These are phyloP conservation scores for Xylaria multiplex DNA, from an alignment of 2,329 filamentous ascomycete species.

Conservation along the genomic window DNA sequence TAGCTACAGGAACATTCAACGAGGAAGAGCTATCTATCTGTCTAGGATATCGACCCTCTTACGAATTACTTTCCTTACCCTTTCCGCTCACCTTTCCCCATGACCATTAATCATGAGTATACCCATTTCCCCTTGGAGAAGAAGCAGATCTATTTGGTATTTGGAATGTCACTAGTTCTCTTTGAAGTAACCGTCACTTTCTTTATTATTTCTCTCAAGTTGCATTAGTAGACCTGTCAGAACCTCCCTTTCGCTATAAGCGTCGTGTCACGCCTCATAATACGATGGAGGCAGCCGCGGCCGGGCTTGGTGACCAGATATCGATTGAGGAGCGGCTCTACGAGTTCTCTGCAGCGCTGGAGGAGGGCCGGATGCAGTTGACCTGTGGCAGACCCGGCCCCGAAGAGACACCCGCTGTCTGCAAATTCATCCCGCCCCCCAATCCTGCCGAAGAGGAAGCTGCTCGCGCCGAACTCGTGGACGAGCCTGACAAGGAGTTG, in stretches of 20 bases:
- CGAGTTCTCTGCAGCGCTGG: not conserved
- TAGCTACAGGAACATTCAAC: no score
- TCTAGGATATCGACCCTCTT: no score
- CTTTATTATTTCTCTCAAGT: not conserved
- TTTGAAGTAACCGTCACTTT: no score
- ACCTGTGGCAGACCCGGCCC: conserved; percentile 22
- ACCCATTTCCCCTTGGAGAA: not conserved
- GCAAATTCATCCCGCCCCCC: conserved; percentile 31
- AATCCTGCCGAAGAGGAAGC: conserved; percentile 34
- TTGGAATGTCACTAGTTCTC: not conserved
- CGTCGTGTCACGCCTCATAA: not conserved
- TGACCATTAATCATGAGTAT: no score
- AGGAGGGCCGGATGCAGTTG: no score
- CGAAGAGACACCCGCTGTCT: conserved; percentile 35
- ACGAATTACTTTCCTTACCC: no score
- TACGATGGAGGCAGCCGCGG: conserved; percentile 15
- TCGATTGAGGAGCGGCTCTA: not conserved
- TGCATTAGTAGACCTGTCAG: not conserved
- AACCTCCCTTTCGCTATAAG: not conserved
- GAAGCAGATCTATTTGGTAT: not conserved
- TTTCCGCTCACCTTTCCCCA: no score
- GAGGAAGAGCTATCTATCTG: no score
- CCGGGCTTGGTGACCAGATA: no score
- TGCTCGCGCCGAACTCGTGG: conserved; percentile 35
- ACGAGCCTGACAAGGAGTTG: conserved; percentile 40